Evolutionary conservation across 176 grass and related monocot genomes (phyloP).

Genomic region (Tuctoria greenei): DNA sequence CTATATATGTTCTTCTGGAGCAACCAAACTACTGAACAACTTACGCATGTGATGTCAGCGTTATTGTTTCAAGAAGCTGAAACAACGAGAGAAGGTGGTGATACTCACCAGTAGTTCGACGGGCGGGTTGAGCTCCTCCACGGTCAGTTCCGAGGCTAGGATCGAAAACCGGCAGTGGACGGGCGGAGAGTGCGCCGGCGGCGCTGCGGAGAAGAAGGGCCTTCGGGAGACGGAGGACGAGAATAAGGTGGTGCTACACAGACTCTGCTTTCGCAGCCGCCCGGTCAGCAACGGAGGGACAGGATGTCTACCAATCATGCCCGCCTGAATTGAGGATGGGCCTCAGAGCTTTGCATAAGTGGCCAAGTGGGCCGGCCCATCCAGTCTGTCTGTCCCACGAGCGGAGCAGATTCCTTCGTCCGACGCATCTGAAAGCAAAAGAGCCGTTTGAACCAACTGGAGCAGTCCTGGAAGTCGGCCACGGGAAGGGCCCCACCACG

Average conservation of each 20-base stretch:
- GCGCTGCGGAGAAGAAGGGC: constrained; percentile 3
- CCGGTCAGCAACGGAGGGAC: neutral
- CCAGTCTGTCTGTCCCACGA: neutral
- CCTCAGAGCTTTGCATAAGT: no score
- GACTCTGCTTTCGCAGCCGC: neutral
- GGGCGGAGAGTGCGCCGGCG: neutral
- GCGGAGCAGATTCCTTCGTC: neutral
- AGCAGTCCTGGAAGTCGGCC: neutral
- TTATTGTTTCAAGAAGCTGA: neutral
- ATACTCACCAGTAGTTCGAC: constrained; percentile 14
- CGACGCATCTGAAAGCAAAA: constrained; percentile 3
- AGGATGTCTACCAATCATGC: no score
- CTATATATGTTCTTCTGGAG: neutral
- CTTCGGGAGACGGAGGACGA: neutral
- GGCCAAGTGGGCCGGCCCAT: neutral
- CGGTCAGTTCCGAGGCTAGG: constrained; percentile 2
- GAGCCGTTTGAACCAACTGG: constrained; percentile 39
- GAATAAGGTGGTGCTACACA: neutral
- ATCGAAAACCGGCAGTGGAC: neutral
- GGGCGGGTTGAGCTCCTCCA: constrained; percentile 41
- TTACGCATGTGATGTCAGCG: no score
- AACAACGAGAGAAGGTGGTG: neutral
- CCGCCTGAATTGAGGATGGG: no score
- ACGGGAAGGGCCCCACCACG: neutral
- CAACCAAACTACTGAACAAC: constrained; percentile 6